These are phyloP conservation scores for Conringia planisiliqua DNA, from an alignment of 345 rosid genomes.

Conservation along the genomic window DNA sequence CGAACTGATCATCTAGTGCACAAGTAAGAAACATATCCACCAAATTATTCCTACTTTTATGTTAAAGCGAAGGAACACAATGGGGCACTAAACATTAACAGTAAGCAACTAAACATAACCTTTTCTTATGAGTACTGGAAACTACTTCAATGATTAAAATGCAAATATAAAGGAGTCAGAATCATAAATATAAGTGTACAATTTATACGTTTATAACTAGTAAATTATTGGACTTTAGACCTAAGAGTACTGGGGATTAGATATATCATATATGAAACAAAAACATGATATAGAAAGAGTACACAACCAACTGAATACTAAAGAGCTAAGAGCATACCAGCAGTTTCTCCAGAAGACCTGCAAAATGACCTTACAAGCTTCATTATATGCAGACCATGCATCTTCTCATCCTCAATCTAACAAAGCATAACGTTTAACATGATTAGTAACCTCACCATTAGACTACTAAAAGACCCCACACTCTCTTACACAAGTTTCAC, in stretches of 20 bases:
- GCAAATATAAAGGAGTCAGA: not conserved
- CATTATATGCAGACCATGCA: constrained; percentile 73
- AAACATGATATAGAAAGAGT: not conserved
- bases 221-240: not conserved
- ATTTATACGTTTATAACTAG: not conserved
- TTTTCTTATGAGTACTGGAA: not conserved
- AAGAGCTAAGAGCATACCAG: constrained; percentile 37
- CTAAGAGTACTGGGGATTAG: not conserved
- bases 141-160: not conserved
- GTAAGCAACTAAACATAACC: not conserved
- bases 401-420: constrained; percentile 67
- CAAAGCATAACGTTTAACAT: constrained; percentile 21
- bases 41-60: not conserved
- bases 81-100: not conserved
- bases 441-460: not conserved
- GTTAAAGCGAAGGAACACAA: not conserved
- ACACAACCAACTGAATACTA: not conserved
- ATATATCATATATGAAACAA: not conserved
- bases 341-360: constrained; percentile 53
- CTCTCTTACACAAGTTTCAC: not conserved
- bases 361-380: constrained; percentile 93
- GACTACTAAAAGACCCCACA: not conserved
- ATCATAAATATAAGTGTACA: not conserved
- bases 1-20: constrained; percentile 77
- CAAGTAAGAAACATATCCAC: not conserved